Conservation (phyloP, 805 yeast genomes). For the Pichia thaimueangensis region DNA sequence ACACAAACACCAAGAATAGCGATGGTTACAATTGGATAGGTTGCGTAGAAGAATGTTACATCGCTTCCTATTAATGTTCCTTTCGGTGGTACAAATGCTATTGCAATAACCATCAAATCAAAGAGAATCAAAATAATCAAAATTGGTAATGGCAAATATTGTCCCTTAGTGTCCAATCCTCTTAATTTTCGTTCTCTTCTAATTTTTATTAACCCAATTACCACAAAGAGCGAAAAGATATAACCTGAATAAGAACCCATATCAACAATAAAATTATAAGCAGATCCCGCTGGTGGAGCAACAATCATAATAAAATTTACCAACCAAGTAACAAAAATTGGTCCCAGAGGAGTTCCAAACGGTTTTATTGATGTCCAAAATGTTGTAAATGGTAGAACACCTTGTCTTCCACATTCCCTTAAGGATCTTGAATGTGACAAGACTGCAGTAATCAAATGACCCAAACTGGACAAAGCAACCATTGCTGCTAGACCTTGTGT, state of each 20-base stretch:
- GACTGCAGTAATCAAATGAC: conserved; percentile 74
- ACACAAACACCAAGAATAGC: conserved; percentile 31
- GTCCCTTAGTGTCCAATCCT: conserved; percentile 32
- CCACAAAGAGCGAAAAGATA: conserved; percentile 62
- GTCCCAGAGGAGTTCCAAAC: conserved; percentile 66
- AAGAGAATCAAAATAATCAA: conserved; percentile 30
- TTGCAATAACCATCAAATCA: conserved; percentile 33
- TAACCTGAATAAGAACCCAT: conserved; percentile 78
- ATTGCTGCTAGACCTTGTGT: conserved; percentile 65
- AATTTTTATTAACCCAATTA: conserved; percentile 49
- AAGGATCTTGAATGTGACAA: conserved; percentile 78
- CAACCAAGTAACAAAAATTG: conserved; percentile 69
- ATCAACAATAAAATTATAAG: conserved; percentile 74
- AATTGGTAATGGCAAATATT: conserved; percentile 31
- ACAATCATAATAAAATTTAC: conserved; percentile 67
- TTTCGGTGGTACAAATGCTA: conserved; percentile 39
- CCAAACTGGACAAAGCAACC: conserved; percentile 76
- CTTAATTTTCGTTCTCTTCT: conserved; percentile 30
- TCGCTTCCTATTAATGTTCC: conserved; percentile 36
- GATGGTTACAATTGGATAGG: conserved; percentile 35
- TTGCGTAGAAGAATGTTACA: conserved; percentile 37
- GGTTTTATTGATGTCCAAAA: conserved; percentile 70
- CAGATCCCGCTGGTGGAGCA: conserved; percentile 86
- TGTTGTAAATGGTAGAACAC: conserved; percentile 65
- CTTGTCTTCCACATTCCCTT: conserved; percentile 79